Evolutionary conservation across 1,284 basidiomycete genomes (phyloP), one percentile per base, ranked within the genome.

Genomic region (Tremellales sp.): DNA sequence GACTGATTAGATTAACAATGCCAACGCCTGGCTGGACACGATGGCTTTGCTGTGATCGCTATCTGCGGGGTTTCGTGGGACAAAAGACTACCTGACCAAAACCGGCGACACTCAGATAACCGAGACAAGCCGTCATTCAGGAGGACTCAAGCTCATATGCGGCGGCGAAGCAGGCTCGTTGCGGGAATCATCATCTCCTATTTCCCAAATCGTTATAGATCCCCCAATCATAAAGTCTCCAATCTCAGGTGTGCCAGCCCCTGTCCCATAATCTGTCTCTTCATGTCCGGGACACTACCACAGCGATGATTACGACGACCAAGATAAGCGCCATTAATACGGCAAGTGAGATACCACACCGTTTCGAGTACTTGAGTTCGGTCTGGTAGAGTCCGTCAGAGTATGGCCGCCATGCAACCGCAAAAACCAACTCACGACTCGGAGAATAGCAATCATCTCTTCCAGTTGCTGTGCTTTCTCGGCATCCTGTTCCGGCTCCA

Each of bases 301-400:
- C 43, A 4, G 40, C 53, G 22, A 65, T 37, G 12, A 57, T 40
- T 8, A 63, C 41, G 36, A 50, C 16, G 7, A 53, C 26, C 9
- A 53, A 13, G 32, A 63, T 6, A 19, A 58, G 10, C 8, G 50
- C 21, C 1, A 54, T 27, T 38, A 62, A 59, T 4, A 34, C 55
- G 7, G 43, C 19, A 33, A 65, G 50, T 9, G 51, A 56, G 32
- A 49, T 64, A 5, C 55, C 45, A 47, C 68, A 71, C 34, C 65
- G 53, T 16, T 56, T 53, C 8, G 66, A 66, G 48, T 70, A 72
- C 46, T 64, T 66, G 40, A 67, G 40, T 50, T 72, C 70, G 25
- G 65, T 60, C 68, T 68, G 44, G n/a, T 16, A 19, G 14, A 36
- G 14, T n/a, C 14, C 5, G 18, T 39, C 24, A 45, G 42, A 33